Base-by-base conservation (phyloP, 2,329 filamentous ascomycete species). In the Claviceps purpurea region DNA sequence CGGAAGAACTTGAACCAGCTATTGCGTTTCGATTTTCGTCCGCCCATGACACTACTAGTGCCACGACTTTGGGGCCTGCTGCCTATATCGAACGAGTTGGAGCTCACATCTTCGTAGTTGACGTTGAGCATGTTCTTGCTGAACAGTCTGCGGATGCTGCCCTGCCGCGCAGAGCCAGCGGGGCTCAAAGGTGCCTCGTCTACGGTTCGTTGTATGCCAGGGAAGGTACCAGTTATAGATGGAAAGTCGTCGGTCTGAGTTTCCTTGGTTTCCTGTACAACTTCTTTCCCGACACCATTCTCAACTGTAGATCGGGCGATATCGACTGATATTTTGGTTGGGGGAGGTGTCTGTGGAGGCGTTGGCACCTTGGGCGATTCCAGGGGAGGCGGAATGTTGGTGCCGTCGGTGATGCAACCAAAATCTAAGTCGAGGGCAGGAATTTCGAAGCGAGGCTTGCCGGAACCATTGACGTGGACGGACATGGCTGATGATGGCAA, bases 1-100 rank as follows among this genome's bases (percentile, higher is more conserved):
- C 74, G 70, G 59, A 81, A 68, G 53, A 77, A 72, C 57, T 73
- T 72, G 59, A 82, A 81, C 77, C 77, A 82, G 59, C 78, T 81
- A 58, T 69, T 68, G 54, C 78, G 75, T 62, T 72, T 79, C 55
- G 73, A 65, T 63, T 76, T 79, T 58, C 72, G 75, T 37, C 77
- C 74, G 59, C 76, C 76, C 57, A 70, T 56, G 51, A 74, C 62
- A 59, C 73, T 76, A 55, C 64, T 68, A 52, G 71, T 70, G 56
- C 73, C 71, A 55, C 73, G 75, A 63, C 76, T 81, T 50, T 68
- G 67, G 4, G 77, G 78, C 43, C 77, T 70, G 50, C 58, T 61
- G 53, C 58, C 61, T 58, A 62, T 68, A 44, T 63, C 68, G 59
- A 65, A 66, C 57, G 66, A 65, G 61, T 68, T 67, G 59, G 67